These are phyloP conservation scores for Candida ficus DNA, from an alignment of 805 yeast species.

Conservation along the genomic window DNA sequence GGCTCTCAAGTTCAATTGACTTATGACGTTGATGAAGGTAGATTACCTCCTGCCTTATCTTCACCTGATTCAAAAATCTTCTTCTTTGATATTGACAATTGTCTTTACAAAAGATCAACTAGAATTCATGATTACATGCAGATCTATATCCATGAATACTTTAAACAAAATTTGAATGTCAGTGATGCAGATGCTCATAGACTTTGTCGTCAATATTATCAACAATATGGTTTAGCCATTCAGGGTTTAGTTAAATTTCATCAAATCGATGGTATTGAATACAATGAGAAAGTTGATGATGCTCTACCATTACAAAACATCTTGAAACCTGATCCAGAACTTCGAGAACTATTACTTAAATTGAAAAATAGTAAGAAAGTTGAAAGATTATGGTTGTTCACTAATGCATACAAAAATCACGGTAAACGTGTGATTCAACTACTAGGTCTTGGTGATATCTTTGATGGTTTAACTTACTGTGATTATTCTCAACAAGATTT, in stretches of 20 bases:
- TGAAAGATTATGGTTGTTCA: constrained; percentile 82
- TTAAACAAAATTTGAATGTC: constrained; percentile 57
- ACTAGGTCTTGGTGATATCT: constrained; percentile 85
- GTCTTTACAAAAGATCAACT: constrained; percentile 72
- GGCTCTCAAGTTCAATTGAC: constrained; percentile 29
- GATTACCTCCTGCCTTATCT: constrained; percentile 18
- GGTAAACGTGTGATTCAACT: constrained; percentile 75
- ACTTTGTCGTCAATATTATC: constrained; percentile 72
- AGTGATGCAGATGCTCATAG: constrained; percentile 67
- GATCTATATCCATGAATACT: constrained; percentile 73
- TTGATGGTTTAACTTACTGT: constrained; percentile 92
- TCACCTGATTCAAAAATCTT: constrained; percentile 39
- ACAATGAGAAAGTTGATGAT: constrained; percentile 87
- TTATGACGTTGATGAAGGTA: constrained; percentile 18
- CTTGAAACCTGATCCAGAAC: constrained; percentile 53
- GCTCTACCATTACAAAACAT: constrained; percentile 80
- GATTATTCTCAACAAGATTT: constrained; percentile 67
- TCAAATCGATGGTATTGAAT: constrained; percentile 81
- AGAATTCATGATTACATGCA: constrained; percentile 86
- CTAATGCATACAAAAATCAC: constrained; percentile 92
- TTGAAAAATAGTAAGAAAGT: constrained; percentile 44
- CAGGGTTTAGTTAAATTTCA: constrained; percentile 71
- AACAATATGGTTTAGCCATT: constrained; percentile 85
- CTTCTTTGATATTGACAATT: constrained; percentile 92
- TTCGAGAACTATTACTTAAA: constrained; percentile 47